Evolutionary conservation across 441 rosid genomes (phyloP), one percentile per base, ranked within the genome.

Genomic region (Jatropha podagrica): DNA sequence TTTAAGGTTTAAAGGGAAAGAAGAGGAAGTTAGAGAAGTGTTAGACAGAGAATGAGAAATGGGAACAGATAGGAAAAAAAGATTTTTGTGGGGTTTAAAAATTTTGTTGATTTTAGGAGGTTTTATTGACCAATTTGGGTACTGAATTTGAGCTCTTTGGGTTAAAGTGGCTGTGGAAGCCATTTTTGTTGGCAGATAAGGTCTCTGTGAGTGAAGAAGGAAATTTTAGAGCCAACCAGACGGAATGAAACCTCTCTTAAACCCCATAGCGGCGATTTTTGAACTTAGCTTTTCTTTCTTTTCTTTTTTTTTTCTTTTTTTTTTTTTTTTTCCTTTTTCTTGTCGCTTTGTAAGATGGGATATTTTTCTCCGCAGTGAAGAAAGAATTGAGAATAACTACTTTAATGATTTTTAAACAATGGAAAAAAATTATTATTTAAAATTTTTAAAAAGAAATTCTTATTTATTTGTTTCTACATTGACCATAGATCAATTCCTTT

Each of bases 1-100:
- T 66, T 62, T 87, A 71, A 76, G 81, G 46, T 26, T 76, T 62
- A 87, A 69, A 41, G 89, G 88, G 74, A 88, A 77, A 58, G 93
- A 84, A 67, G 82, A 82, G 61, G 85, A 81, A 62, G 81, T 75
- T 3, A 84, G 74, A 15, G 81, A 81, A 64, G 76, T 55, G 46
- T 14, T 52, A 59, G 85, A 77, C 18, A 74, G 77, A 37, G 78
- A 69, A 17, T 58, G 52, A 40, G 88, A 68, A 59, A 79, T 51
- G 15, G 69, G 78, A 4, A 65, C 67, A 26, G 73, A 76, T 56
- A 82, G 75, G 68, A 75, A 76, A 58, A 58, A 68, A 68, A 81
- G 83, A 71, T 75, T 86, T 55, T 69, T 81, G 77, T 65, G 71
- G 65, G 85, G 74, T 49, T 73, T 73, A 3, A 49, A 68, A 13